These are phyloP conservation scores for Brassica balearica DNA, from an alignment of 441 rosid species.

Conservation along the genomic window DNA sequence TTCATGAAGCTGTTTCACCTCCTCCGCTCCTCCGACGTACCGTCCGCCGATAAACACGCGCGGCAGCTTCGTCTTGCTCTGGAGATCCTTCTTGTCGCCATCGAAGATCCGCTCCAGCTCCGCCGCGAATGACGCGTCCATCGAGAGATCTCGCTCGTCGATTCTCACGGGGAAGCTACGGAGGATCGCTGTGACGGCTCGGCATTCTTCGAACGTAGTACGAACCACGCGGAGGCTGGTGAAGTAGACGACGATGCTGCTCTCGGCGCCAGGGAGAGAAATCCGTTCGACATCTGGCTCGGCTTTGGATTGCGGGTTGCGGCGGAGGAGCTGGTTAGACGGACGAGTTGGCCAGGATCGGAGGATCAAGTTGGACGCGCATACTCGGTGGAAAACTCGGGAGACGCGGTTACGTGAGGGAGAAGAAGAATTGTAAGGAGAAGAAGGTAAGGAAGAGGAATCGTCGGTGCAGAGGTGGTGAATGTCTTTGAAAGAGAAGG, in stretches of 20 bases:
- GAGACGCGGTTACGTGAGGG: conserved; percentile 33
- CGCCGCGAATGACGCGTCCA: conserved; percentile 59
- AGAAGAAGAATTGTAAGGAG: neutral
- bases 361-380: conserved; percentile 48
- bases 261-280: conserved; percentile 62
- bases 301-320: neutral
- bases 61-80: conserved; percentile 46
- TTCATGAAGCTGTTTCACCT: conserved; percentile 64
- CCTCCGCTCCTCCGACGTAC: conserved; percentile 70
- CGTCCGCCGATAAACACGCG: conserved; percentile 64
- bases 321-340: conserved; percentile 37
- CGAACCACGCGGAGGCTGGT: conserved; percentile 72
- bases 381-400: conserved; percentile 56
- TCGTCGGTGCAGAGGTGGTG: conserved; percentile 55
- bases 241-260: conserved; percentile 61
- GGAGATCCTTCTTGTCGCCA: neutral
- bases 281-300: conserved; percentile 43
- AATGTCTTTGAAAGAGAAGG: conserved; percentile 67
- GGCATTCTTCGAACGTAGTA: conserved; percentile 62
- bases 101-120: conserved; percentile 57
- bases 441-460: conserved; percentile 27
- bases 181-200: conserved; percentile 60
- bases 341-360: conserved; percentile 49
- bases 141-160: conserved; percentile 78
- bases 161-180: conserved; percentile 58